phyloP scores from a whole-genome alignment of 352 stramenopile species.

The Phytophthora tubulina region DNA sequence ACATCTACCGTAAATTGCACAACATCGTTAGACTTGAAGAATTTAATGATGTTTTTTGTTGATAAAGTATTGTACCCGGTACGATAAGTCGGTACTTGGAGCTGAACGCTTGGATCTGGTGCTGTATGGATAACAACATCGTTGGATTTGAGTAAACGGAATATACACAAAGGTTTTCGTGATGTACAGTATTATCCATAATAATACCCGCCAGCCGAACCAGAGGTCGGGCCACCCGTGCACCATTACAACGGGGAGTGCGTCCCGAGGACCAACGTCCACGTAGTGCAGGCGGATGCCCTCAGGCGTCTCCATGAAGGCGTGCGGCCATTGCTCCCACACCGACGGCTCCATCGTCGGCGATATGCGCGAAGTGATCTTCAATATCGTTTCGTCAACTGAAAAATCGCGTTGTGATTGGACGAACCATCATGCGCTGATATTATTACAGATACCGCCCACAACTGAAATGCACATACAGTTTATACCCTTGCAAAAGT shows the following conservation, averaged over 20 bases:
- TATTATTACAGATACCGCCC: too few species aligned
- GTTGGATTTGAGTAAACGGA: background rate
- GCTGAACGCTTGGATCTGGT: conserved; percentile 60
- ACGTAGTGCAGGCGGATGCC: conserved; percentile 66
- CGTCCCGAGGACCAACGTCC: conserved; percentile 60
- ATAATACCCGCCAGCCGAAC: conserved; percentile 77
- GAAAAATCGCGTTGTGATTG: too few species aligned
- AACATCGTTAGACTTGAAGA: background rate
- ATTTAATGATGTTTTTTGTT: background rate
- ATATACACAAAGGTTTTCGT: background rate
- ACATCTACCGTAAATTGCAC: conserved; percentile 42
- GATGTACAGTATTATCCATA: background rate
- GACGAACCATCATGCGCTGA: too few species aligned
- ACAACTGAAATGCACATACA: too few species aligned
- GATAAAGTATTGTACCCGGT: conserved; percentile 30
- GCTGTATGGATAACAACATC: conserved; percentile 15
- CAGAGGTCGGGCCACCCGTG: conserved; percentile 83
- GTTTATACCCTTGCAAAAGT: too few species aligned
- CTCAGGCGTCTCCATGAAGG: conserved; percentile 41
- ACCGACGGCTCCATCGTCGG: conserved; percentile 19
- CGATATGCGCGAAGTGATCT: conserved; percentile 12
- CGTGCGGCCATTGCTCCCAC: conserved; percentile 45
- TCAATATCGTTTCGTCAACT: conserved; percentile 30
- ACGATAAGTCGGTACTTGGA: conserved; percentile 66
- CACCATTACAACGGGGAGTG: conserved; percentile 65